Base-by-base conservation (phyloP, 345 rosid genomes). In the Cochlearia excelsa region DNA sequence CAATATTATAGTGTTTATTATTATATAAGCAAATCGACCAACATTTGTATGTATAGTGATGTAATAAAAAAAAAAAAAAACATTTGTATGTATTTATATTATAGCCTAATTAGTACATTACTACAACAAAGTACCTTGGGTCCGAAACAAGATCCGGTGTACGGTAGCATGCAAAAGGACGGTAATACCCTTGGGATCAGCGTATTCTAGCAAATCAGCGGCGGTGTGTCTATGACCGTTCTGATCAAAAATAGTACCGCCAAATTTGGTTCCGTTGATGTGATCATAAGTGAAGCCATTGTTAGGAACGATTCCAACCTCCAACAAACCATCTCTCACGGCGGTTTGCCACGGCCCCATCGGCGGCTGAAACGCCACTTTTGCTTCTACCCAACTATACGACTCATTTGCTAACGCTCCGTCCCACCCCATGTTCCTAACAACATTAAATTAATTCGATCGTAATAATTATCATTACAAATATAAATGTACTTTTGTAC, bases 281-380 rank as follows among this genome's bases (percentile, higher is more conserved):
- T 88, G 90, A 28, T 85, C 89, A 50, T 63, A 88, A 3, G 84
- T 85, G 75, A 84, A 88, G 0, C 87, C 92, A 48, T 81, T 88
- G 75, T 81, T 63, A 5, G 95, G 95, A 49, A 55, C 1, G 41
- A 88, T 77, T 26, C 95, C 90, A 4, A 30, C 75, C 61, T 85
- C 90, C 4, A 81, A 7, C 43, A 88, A 64, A 42, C 90, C 95
- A 54, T 85, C 80, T 58, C 80, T 73, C 59, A 88, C 92, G 0
- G 92, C 90, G 5, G 89, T 66, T 69, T 88, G 90, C 95, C 95
- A 88, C 50, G 45, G 68, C 56, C 67, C 40, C 75, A 83, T 50
- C 9, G 66, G 68, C 53, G 74, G 74, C 69, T 73, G 63, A 52
- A 81, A 83, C 2, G 81, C 90, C 42, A 85, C 83, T 58, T 71